Evolutionary conservation across 2,329 filamentous ascomycete species (phyloP).

Genomic region (Paecilomyces formosus): DNA sequence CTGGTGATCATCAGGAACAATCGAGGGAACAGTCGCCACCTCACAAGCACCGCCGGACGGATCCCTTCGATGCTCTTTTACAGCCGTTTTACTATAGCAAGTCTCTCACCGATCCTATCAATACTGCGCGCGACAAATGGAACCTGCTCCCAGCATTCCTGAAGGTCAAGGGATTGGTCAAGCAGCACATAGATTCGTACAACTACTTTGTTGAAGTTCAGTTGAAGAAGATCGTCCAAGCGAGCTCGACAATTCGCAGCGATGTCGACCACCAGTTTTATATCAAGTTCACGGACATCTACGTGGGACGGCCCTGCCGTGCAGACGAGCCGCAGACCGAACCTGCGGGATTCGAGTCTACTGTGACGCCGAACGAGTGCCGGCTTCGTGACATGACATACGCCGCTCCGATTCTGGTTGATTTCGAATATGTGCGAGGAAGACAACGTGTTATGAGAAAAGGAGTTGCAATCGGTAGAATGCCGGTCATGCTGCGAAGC

Average conservation of each 20-base stretch:
- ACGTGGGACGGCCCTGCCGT: constrained; percentile 73
- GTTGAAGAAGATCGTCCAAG: constrained; percentile 91
- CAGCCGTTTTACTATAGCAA: constrained; percentile 66
- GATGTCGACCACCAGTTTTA: constrained; percentile 91
- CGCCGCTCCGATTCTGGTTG: constrained; percentile 85
- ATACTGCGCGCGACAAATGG: constrained; percentile 79
- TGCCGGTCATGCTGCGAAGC: constrained; percentile 96
- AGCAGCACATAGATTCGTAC: constrained; percentile 97
- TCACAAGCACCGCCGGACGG: constrained; percentile 21
- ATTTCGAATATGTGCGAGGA: constrained; percentile 83
- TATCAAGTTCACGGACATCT: constrained; percentile 85
- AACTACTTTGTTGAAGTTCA: constrained; percentile 97
- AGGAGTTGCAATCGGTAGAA: constrained; percentile 71
- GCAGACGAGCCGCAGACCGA: constrained; percentile 65
- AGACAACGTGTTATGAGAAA: constrained; percentile 67
- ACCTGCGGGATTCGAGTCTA: constrained; percentile 40
- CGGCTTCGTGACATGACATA: constrained; percentile 97
- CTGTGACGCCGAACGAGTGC: constrained; percentile 89
- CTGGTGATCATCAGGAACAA: constrained; percentile 8
- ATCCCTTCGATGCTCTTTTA: constrained; percentile 54
- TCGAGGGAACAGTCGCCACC: constrained; percentile 12
- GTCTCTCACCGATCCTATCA: constrained; percentile 59
- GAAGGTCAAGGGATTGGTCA: constrained; percentile 93
- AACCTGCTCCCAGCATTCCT: constrained; percentile 95
- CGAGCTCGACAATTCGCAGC: constrained; percentile 80